Conservation (phyloP, 2,329 filamentous ascomycete genomes). For the Ceratocystis colombiana region DNA sequence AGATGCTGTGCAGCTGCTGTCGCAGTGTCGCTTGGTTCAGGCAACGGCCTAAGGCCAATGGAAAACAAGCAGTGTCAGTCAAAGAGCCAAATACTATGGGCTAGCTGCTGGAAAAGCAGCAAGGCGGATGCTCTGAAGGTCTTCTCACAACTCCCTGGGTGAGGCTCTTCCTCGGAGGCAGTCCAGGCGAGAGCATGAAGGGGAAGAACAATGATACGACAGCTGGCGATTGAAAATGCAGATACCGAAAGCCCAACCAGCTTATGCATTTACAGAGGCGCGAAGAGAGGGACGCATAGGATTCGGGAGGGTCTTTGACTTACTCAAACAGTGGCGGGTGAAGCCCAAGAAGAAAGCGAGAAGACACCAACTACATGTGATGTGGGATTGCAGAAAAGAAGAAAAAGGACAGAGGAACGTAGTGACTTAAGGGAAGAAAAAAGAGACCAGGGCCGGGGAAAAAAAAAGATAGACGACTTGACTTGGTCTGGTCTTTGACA, state of each 20-base stretch:
- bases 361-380: constrained; percentile 4
- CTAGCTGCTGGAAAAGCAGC: too few relatives aligned
- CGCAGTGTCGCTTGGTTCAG: too few relatives aligned
- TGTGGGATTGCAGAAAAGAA: neutral
- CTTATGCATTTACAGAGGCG: neutral
- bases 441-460: neutral
- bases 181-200: neutral
- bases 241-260: neutral
- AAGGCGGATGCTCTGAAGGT: too few relatives aligned
- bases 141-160: too few relatives aligned
- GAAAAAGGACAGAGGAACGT: neutral
- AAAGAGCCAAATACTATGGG: too few relatives aligned
- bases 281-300: neutral
- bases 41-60: too few relatives aligned
- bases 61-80: too few relatives aligned
- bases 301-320: neutral
- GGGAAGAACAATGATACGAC: neutral
- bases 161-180: too few relatives aligned
- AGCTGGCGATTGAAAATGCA: neutral
- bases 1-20: too few relatives aligned
- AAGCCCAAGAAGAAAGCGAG: constrained; percentile 10
- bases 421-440: neutral
- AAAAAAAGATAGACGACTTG: neutral
- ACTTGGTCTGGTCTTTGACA: neutral
- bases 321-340: constrained; percentile 14